Evolutionary conservation across 129 eudicot genomes (phyloP).

Genomic region (Helichrysum umbraculigerum): DNA sequence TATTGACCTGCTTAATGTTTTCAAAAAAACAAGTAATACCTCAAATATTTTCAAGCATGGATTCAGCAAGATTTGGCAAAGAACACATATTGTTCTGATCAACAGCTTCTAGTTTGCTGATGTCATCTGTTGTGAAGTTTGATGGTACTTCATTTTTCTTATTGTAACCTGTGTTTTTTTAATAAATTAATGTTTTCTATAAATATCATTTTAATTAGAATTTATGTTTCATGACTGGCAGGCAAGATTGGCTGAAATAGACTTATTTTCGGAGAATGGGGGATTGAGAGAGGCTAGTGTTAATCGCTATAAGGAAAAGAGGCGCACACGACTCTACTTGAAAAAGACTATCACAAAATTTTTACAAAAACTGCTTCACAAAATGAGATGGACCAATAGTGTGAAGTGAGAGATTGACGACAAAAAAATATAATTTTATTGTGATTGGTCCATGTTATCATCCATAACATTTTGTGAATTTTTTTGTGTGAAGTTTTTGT

Average conservation of each 20-base stretch:
- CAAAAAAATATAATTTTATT: no score
- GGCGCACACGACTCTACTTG: constrained; percentile 58
- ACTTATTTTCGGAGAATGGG: constrained; percentile 63
- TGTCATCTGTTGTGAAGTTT: constrained; percentile 34
- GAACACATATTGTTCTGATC: constrained; percentile 66
- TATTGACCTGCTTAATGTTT: neutral
- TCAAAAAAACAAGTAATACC: constrained; percentile 40
- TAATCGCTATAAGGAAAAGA: constrained; percentile 69
- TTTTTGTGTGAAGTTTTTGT: no score
- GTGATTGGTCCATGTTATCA: no score
- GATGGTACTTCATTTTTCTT: constrained; percentile 30
- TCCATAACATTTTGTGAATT: no score
- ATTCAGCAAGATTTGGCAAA: constrained; percentile 72
- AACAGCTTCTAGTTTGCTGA: constrained; percentile 43
- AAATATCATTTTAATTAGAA: no score
- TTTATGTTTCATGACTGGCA: constrained; percentile 19
- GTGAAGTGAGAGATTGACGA: no score
- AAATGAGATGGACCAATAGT: no score
- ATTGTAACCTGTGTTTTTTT: neutral
- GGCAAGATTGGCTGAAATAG: constrained; percentile 79
- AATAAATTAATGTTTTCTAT: no score
- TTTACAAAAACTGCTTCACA: no score
- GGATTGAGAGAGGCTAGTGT: constrained; percentile 75
- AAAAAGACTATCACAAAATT: no score
- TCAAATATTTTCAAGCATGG: constrained; percentile 89